Conservation (phyloP, 73 alveolate species). For the Tetrahymena malaccensis region DNA sequence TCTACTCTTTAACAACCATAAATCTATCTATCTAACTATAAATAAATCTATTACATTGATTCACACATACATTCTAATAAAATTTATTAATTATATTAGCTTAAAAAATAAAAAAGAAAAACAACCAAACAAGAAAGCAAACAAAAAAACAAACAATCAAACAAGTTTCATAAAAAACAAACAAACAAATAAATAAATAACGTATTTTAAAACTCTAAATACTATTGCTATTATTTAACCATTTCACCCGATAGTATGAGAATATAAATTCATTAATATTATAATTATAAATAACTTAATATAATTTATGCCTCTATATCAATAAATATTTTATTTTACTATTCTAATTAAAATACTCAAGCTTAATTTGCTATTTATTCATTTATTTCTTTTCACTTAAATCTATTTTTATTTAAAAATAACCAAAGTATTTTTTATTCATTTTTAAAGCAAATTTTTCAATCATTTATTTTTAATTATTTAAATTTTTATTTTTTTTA, state of each 20-base stretch:
- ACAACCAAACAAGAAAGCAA: background rate
- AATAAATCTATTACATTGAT: no score
- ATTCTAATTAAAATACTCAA: no score
- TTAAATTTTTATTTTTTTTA: no score
- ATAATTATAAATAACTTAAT: background rate
- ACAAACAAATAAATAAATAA: background rate
- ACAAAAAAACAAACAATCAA: background rate
- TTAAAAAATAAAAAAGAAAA: no score
- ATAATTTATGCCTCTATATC: background rate
- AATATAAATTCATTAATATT: background rate
- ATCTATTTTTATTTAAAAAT: background rate
- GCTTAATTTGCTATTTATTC: no score
- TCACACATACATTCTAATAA: background rate
- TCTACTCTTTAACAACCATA: background rate
- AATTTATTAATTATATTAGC: background rate
- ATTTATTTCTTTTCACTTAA: background rate
- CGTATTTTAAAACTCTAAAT: background rate
- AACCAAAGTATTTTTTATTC: no score
- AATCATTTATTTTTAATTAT: no score
- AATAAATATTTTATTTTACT: background rate
- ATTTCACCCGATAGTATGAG: conserved; percentile 1
- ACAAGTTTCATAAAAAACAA: background rate
- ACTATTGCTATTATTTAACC: background rate
- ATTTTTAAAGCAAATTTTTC: no score
- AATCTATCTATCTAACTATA: background rate